These are phyloP conservation scores for Musa schizocarpa DNA, from an alignment of 176 grass and related monocot genomes.

Conservation along the genomic window DNA sequence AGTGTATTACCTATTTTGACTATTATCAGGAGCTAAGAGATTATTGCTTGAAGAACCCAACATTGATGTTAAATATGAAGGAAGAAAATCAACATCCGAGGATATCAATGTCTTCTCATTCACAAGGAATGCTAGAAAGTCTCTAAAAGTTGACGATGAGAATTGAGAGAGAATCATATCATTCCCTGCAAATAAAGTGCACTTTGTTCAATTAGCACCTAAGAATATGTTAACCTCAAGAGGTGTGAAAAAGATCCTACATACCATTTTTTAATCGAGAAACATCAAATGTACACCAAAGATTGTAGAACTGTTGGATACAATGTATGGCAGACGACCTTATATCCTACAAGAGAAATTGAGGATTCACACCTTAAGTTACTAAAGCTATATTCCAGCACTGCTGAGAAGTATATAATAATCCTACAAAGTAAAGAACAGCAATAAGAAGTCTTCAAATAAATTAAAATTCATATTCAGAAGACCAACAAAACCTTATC, in stretches of 20 bases:
- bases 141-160: slow-evolving; percentile 48
- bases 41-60: slow-evolving; percentile 47
- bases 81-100: slow-evolving; percentile 62
- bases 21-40: slow-evolving; percentile 45
- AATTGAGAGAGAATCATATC: slow-evolving; percentile 39
- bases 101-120: slow-evolving; percentile 73
- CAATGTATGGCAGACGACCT: slow-evolving; percentile 60
- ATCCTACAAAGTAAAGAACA: not conserved
- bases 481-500: slow-evolving; percentile 39
- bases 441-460: not conserved
- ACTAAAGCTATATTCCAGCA: slow-evolving; percentile 12
- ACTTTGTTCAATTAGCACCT: slow-evolving; percentile 11
- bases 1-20: slow-evolving; percentile 52
- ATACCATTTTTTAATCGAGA: slow-evolving; percentile 57
- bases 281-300: slow-evolving; percentile 50
- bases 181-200: slow-evolving; percentile 42
- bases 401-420: slow-evolving; percentile 8
- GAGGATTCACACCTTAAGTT: not conserved
- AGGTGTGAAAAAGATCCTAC: not conserved
- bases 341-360: slow-evolving; percentile 50
- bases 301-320: slow-evolving; percentile 47
- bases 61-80: slow-evolving; percentile 68
- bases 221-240: slow-evolving; percentile 15
- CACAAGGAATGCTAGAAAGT: slow-evolving; percentile 58
- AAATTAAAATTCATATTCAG: not conserved